phyloP scores from a whole-genome alignment of 306 rosid genomes.

The Cicer chorassanicum region DNA sequence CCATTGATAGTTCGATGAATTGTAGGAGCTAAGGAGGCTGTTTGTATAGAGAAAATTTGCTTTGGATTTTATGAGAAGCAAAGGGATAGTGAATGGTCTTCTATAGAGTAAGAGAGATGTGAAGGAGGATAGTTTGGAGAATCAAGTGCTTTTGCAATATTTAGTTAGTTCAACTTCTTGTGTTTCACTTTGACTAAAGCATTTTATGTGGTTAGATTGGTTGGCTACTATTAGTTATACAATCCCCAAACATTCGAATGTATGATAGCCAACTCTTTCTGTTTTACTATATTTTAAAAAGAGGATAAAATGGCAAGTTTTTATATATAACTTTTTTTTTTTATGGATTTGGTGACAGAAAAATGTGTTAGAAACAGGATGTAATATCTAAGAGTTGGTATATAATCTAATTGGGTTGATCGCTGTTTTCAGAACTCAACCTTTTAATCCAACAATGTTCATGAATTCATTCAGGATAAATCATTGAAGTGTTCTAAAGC shows the following conservation, averaged over 20 bases:
- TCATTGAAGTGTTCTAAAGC: too few relatives aligned
- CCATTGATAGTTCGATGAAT: slow-evolving; percentile 40
- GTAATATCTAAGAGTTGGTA: slow-evolving; percentile 1
- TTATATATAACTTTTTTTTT: neutral
- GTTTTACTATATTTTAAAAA: neutral
- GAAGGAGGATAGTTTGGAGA: slow-evolving; percentile 26
- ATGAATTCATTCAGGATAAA: too few relatives aligned
- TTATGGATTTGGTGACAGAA: neutral
- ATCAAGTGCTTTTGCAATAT: neutral
- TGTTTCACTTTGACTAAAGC: slow-evolving; percentile 3
- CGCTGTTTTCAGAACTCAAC: neutral
- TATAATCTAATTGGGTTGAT: slow-evolving; percentile 4
- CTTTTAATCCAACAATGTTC: too few relatives aligned
- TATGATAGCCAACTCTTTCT: slow-evolving; percentile 28
- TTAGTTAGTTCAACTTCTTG: slow-evolving; percentile 30
- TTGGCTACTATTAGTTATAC: neutral
- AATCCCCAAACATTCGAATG: neutral
- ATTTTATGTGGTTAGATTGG: neutral
- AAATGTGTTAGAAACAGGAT: neutral
- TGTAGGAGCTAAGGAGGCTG: neutral
- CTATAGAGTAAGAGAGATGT: slow-evolving; percentile 19
- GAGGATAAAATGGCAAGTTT: neutral
- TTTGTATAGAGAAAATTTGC: neutral
- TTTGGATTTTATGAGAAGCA: slow-evolving; percentile 26
- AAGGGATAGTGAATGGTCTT: slow-evolving; percentile 7